Percentiles rank a stretch among this genome's conserved stretches.
phyloP scores from a whole-genome alignment of 345 rosid species.

The Pugionium cornutum region DNA sequence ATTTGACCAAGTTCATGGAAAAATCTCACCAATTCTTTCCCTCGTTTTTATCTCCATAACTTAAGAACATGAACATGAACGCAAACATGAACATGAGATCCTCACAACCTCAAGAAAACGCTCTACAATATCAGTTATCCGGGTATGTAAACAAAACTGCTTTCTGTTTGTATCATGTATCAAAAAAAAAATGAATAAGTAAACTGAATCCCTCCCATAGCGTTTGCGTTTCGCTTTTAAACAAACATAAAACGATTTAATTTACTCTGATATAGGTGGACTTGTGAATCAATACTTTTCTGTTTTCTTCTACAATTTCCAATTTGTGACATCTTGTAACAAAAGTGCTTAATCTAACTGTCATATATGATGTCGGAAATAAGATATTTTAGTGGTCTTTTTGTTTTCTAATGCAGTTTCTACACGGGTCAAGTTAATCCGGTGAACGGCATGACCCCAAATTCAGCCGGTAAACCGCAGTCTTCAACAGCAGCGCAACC shows the following conservation, averaged over 20 bases:
- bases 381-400: slow-evolving; percentile 1
- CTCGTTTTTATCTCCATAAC: background rate
- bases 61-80: slow-evolving; percentile 31
- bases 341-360: background rate
- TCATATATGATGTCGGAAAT: background rate
- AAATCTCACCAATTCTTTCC: slow-evolving; percentile 27
- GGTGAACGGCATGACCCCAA: slow-evolving; percentile 48
- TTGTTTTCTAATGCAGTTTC: slow-evolving; percentile 47
- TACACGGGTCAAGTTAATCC: slow-evolving; percentile 57
- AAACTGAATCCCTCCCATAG: too few species aligned
- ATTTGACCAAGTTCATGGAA: slow-evolving; percentile 4
- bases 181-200: too few species aligned
- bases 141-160: slow-evolving; percentile 45
- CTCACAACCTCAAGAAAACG: slow-evolving; percentile 43
- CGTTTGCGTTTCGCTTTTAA: too few species aligned
- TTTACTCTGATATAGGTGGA: background rate
- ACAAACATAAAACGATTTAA: background rate
- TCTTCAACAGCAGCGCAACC: slow-evolving; percentile 41
- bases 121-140: slow-evolving; percentile 55
- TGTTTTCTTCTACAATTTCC: background rate
- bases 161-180: too few species aligned
- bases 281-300: background rate
- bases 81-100: slow-evolving; percentile 53
- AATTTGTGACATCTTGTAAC: slow-evolving; percentile 8
- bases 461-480: slow-evolving; percentile 55